Evolutionary conservation across 2,329 filamentous ascomycete genomes (phyloP).

Genomic region (Rhynchosporium agropyri): DNA sequence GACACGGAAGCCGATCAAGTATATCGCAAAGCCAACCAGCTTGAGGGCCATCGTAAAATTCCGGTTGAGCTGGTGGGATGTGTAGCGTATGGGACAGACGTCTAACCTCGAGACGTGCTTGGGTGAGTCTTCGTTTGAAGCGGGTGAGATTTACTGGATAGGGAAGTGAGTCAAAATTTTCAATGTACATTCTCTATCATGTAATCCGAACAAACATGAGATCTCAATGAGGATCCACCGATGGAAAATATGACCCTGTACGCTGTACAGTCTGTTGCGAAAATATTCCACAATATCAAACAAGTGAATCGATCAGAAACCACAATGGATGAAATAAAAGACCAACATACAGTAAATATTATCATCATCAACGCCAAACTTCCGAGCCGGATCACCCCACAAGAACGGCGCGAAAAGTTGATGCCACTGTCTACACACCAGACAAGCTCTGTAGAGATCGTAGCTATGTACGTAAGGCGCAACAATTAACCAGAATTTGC

Average conservation of each 20-base stretch:
- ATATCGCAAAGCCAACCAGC: slow-evolving; percentile 33
- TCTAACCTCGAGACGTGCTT: slow-evolving; percentile 28
- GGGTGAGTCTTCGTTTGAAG: slow-evolving; percentile 30
- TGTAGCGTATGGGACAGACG: slow-evolving; percentile 29
- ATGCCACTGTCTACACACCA: slow-evolving; percentile 32
- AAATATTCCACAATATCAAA: background rate
- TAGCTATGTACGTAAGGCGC: slow-evolving; percentile 29
- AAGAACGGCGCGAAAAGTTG: slow-evolving; percentile 28
- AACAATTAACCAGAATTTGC: slow-evolving; percentile 30
- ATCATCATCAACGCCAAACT: slow-evolving; percentile 31
- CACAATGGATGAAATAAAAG: background rate
- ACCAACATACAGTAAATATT: slow-evolving; percentile 31
- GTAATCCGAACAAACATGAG: too few relatives aligned
- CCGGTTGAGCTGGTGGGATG: slow-evolving; percentile 31
- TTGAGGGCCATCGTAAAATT: slow-evolving; percentile 32
- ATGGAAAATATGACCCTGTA: too few relatives aligned
- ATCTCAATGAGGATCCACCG: too few relatives aligned
- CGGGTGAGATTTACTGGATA: slow-evolving; percentile 27
- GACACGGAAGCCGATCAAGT: slow-evolving; percentile 28
- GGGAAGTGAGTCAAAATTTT: slow-evolving; percentile 7
- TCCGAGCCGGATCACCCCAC: slow-evolving; percentile 30
- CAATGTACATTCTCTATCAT: too few relatives aligned
- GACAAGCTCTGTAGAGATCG: slow-evolving; percentile 30
- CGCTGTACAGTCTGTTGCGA: too few relatives aligned
- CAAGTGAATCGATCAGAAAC: background rate